phyloP scores from a whole-genome alignment of 805 yeast species.

The Helenozyma rhizophorensis region DNA sequence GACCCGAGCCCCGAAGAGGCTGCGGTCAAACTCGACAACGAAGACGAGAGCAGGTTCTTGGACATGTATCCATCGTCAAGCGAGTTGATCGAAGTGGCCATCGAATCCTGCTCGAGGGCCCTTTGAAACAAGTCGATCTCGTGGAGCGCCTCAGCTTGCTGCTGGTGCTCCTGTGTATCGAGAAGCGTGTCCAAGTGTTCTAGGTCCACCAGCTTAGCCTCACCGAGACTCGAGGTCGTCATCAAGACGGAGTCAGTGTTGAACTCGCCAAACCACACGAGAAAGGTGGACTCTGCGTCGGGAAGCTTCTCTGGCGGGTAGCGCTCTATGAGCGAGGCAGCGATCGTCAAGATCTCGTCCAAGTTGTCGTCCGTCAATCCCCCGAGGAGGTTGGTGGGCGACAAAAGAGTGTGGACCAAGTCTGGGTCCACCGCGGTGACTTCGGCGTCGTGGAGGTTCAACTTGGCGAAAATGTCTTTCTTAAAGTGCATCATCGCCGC shows the following conservation, averaged over 20 bases:
- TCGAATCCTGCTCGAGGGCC: constrained; percentile 23
- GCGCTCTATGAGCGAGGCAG: constrained; percentile 22
- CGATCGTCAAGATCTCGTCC: constrained; percentile 20
- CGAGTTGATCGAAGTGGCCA: constrained; percentile 18
- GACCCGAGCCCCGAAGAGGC: constrained; percentile 26
- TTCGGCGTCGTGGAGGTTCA: constrained; percentile 12
- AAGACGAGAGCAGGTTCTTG: constrained; percentile 31
- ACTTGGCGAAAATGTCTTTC: constrained; percentile 33
- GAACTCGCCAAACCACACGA: constrained; percentile 32
- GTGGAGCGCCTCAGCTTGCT: constrained; percentile 21
- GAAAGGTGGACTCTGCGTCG: constrained; percentile 20
- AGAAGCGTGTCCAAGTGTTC: constrained; percentile 12
- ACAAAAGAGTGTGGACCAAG: constrained; percentile 29
- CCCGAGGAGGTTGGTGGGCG: constrained; percentile 28
- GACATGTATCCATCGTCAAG: constrained; percentile 13
- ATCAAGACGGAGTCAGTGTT: constrained; percentile 30
- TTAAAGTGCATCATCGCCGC: constrained; percentile 47
- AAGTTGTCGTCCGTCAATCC: constrained; percentile 25
- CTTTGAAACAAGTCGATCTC: constrained; percentile 22
- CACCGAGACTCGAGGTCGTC: constrained; percentile 26
- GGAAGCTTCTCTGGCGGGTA: constrained; percentile 20
- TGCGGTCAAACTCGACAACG: constrained; percentile 26
- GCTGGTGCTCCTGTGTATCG: constrained; percentile 29
- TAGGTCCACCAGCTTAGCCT: background rate
- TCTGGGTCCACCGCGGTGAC: constrained; percentile 25